Evolutionary conservation across 2,329 filamentous ascomycete genomes (phyloP).

Genomic region (Fusarium phyllophilum): DNA sequence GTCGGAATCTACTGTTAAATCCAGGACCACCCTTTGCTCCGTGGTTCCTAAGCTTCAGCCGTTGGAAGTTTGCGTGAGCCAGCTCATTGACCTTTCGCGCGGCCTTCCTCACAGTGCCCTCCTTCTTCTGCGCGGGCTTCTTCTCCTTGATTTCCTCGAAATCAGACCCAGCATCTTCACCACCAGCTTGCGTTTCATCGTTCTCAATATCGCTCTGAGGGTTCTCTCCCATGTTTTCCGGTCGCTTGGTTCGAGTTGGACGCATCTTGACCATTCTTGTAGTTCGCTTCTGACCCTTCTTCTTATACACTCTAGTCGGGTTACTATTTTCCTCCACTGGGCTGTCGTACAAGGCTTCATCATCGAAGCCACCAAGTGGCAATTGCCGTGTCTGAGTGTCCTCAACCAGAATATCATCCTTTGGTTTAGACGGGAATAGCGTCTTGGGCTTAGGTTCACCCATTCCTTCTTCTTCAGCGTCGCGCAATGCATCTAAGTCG

Average conservation of each 20-base stretch:
- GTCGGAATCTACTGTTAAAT: conserved; percentile 67
- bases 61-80: conserved; percentile 74
- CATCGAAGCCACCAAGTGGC: conserved; percentile 71
- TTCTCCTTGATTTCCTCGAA: conserved; percentile 29
- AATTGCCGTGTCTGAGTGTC: conserved; percentile 56
- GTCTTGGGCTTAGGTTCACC: conserved; percentile 37
- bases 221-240: conserved; percentile 46
- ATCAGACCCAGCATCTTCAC: conserved; percentile 31
- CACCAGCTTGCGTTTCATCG: conserved; percentile 47
- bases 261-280: conserved; percentile 75
- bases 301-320: conserved; percentile 76
- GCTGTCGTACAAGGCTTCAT: conserved; percentile 68
- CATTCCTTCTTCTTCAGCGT: conserved; percentile 67
- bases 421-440: conserved; percentile 37
- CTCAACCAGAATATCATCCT: conserved; percentile 53
- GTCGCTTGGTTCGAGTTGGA: conserved; percentile 62
- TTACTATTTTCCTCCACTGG: conserved; percentile 66
- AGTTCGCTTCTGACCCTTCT: conserved; percentile 84
- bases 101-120: conserved; percentile 61
- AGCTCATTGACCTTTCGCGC: conserved; percentile 71
- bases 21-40: conserved; percentile 71
- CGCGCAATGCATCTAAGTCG: conserved; percentile 77
- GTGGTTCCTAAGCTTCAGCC: conserved; percentile 70
- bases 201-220: conserved; percentile 50
- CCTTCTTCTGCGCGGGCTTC: conserved; percentile 48